Evolutionary conservation across 2,329 filamentous ascomycete species (phyloP).

Genomic region (Diatrype stigma): DNA sequence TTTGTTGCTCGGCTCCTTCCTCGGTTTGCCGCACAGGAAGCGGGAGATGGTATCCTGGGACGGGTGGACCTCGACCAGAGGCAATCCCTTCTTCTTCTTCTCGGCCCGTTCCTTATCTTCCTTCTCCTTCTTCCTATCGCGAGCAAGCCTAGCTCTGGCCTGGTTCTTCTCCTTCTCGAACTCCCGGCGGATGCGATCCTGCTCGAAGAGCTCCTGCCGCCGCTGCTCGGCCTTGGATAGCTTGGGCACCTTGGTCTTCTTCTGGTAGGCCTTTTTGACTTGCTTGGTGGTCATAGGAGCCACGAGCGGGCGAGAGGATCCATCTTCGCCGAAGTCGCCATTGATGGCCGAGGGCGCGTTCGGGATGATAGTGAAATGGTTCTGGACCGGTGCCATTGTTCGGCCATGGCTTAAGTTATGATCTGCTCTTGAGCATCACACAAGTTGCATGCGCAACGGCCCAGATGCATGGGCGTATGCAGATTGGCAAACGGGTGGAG

Average conservation of each 20-base stretch:
- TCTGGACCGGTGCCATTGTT: constrained; percentile 32
- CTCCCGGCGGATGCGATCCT: constrained; percentile 51
- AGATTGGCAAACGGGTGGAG: neutral
- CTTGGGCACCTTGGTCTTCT: constrained; percentile 35
- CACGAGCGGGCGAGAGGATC: constrained; percentile 12
- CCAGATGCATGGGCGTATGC: no score
- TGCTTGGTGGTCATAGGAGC: constrained; percentile 48
- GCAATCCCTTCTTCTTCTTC: constrained; percentile 48
- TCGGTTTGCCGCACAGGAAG: constrained; percentile 36
- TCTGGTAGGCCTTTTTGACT: constrained; percentile 42
- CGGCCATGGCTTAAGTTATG: neutral
- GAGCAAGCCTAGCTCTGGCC: constrained; percentile 42
- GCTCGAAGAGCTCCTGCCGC: constrained; percentile 39
- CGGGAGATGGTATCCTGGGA: constrained; percentile 55
- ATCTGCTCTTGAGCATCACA: neutral
- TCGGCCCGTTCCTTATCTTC: constrained; percentile 45
- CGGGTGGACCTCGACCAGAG: constrained; percentile 49
- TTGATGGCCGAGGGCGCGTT: constrained; percentile 24
- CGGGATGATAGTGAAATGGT: constrained; percentile 32
- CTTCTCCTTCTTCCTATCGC: constrained; percentile 54
- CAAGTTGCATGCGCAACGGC: no score
- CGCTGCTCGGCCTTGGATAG: constrained; percentile 41
- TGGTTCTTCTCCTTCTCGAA: constrained; percentile 46
- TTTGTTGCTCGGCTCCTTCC: constrained; percentile 8
- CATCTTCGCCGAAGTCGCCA: constrained; percentile 8